Evolutionary conservation across 192 early-diverging fungal genomes (phyloP), one percentile per base, ranked within the genome.

Genomic region (Backusella parvicylindrica): DNA sequence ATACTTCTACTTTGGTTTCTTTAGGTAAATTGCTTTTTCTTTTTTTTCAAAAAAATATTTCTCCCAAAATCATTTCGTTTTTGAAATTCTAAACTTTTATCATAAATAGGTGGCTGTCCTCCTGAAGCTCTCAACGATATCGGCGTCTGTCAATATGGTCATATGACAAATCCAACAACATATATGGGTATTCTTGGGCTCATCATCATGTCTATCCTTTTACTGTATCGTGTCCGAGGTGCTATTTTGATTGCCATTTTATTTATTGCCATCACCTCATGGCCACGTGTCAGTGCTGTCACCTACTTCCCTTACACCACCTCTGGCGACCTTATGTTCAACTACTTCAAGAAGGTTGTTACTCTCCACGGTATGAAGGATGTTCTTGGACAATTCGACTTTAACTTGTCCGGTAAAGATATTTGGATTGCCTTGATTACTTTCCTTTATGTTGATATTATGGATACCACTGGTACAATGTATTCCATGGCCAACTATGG

Each of bases 391-490:
- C 75, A 77, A 68, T 87, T 91, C 79, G 81, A 92, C 76, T 95
- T 92, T 73, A 82, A 91, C 49, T 74, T 91, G 28, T 64, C 83
- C 13, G 83, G 78, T 49, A 80, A 84, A 37, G 87, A 91, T 41
- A 77, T 94, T 50, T 95, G 93, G 92, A 84, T 93, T 30, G 93
- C 94, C 6, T 84, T 95, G 56, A 86, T 95, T 47, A 95, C 91
- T 2, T 93, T 95, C 81, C 79, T 95, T 50, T 95, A 94, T 70
- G 91, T 95, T 72, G 94, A 95, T 80, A 92, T 95, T 49, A 81
- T 95, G 73, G 94, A 95, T 78, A 92, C 92, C 66, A 95, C 93
- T 2, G 92, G 92, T n/a, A 94, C 94, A 31, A 84, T 95, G 89
- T 93, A 90, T 70, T 93, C 92, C 31, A 92, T 94, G 94, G 92